Percentiles rank a stretch among this genome's conserved stretches.
These are phyloP conservation scores for Cladosporium sp. DNA, from an alignment of 2,329 filamentous ascomycete genomes.

Conservation along the genomic window DNA sequence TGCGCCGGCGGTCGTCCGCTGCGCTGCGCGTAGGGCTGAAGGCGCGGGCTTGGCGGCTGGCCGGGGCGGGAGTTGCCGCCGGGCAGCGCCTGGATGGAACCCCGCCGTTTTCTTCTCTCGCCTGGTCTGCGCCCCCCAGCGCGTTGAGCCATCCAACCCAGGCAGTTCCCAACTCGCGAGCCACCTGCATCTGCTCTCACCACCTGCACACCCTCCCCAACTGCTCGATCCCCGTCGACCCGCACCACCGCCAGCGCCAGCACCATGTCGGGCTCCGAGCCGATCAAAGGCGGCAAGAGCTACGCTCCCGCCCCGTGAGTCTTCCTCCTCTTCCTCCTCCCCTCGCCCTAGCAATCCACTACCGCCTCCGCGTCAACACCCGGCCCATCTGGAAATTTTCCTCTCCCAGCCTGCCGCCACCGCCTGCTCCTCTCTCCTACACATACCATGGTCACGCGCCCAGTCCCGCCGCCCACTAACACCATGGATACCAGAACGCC, in stretches of 20 bases:
- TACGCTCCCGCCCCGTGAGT: slow-evolving; percentile 11
- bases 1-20: background rate
- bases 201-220: slow-evolving; percentile 6
- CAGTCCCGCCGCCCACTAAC: slow-evolving; percentile 21
- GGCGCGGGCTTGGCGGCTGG: too few relatives aligned
- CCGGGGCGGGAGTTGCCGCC: too few relatives aligned
- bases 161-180: background rate
- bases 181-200: background rate
- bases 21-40: too few relatives aligned
- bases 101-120: too few relatives aligned
- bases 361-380: background rate
- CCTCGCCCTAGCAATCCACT: background rate
- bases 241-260: background rate
- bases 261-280: slow-evolving; percentile 9
- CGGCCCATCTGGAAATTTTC: background rate
- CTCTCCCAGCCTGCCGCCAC: background rate
- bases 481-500: slow-evolving; percentile 63
- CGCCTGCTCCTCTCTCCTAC: background rate
- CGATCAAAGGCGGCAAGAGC: slow-evolving; percentile 11
- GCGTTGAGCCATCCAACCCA: too few relatives aligned
- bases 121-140: too few relatives aligned
- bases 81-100: too few relatives aligned
- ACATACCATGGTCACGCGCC: slow-evolving; percentile 7
- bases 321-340: background rate
- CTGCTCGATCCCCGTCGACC: background rate